A percentile compares a stretch with the other conserved stretches of the same genome.
These are phyloP conservation scores for Perkinsela sp. DNA, from an alignment of 208 protist species.

Conservation along the genomic window DNA sequence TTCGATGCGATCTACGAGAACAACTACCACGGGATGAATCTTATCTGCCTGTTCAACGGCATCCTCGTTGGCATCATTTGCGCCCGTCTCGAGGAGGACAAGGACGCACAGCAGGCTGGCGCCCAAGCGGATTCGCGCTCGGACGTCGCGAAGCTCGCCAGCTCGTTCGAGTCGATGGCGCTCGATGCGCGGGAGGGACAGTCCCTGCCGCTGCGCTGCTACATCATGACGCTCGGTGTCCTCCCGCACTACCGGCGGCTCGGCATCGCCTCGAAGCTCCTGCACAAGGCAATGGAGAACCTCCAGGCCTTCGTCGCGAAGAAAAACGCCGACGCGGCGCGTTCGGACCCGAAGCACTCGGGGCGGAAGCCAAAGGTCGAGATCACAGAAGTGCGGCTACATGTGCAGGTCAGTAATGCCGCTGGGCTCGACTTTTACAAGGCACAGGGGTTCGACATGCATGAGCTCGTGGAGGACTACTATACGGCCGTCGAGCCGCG, in stretches of 20 bases:
- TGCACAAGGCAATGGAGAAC: constrained; percentile 5
- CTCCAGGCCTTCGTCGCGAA: not conserved
- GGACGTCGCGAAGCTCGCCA: not conserved
- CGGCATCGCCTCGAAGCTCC: constrained; percentile 7
- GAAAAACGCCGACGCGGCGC: not conserved
- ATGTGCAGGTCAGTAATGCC: constrained; percentile 9
- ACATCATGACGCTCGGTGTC: constrained; percentile 24
- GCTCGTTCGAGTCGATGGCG: not conserved
- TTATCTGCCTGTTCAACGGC: constrained; percentile 8
- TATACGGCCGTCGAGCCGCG: constrained; percentile 7
- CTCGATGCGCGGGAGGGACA: not conserved
- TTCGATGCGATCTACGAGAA: not conserved
- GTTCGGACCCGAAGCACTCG: too few species aligned
- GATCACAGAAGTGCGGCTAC: constrained; percentile 2
- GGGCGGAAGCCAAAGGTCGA: not conserved
- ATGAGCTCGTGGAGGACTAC: constrained; percentile 6
- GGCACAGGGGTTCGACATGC: constrained; percentile 7
- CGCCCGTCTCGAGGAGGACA: constrained; percentile 10
- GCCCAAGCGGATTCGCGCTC: not conserved
- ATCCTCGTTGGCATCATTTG: constrained; percentile 14
- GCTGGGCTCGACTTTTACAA: constrained; percentile 13
- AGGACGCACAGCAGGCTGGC: constrained; percentile 1
- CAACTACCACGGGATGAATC: constrained; percentile 1
- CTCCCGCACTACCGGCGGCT: constrained; percentile 12
- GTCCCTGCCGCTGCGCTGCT: constrained; percentile 3